Conservation (phyloP, 257 asterid species). For the Solanum gandarillasii region DNA sequence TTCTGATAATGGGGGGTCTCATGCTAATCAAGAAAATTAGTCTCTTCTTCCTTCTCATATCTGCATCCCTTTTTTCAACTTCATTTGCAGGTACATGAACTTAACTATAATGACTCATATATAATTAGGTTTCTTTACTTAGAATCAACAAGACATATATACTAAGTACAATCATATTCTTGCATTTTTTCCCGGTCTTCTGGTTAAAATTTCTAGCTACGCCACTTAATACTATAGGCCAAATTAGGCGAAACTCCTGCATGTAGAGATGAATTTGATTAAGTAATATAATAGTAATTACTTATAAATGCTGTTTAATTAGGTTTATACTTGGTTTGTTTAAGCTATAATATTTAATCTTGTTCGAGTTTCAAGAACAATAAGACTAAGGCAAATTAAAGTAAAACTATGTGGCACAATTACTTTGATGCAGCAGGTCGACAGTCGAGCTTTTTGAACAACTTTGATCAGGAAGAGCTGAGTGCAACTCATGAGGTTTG, state of each 20-base stretch:
- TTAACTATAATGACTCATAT: neutral
- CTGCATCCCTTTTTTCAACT: slow-evolving; percentile 40
- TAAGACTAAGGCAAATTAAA: neutral
- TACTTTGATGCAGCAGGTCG: slow-evolving; percentile 20
- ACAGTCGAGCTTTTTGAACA: slow-evolving; percentile 4
- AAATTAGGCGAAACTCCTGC: neutral
- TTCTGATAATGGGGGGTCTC: slow-evolving; percentile 7
- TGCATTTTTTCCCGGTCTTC: neutral
- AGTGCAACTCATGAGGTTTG: slow-evolving; percentile 15
- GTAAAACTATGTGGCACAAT: neutral
- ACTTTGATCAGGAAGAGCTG: slow-evolving; percentile 7
- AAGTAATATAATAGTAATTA: neutral
- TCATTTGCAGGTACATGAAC: slow-evolving; percentile 49
- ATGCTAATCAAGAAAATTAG: slow-evolving; percentile 35
- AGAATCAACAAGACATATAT: neutral
- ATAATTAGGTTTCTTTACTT: neutral
- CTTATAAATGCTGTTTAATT: neutral
- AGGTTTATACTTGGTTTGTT: neutral
- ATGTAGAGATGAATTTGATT: neutral
- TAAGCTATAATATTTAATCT: neutral
- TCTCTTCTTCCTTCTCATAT: slow-evolving; percentile 59
- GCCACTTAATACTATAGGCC: neutral
- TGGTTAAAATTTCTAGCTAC: neutral
- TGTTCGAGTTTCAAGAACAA: too few species aligned
- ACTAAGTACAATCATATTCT: neutral